Conservation (phyloP, 495 filamentous ascomycete genomes). For the Penicillium goetzii region DNA sequence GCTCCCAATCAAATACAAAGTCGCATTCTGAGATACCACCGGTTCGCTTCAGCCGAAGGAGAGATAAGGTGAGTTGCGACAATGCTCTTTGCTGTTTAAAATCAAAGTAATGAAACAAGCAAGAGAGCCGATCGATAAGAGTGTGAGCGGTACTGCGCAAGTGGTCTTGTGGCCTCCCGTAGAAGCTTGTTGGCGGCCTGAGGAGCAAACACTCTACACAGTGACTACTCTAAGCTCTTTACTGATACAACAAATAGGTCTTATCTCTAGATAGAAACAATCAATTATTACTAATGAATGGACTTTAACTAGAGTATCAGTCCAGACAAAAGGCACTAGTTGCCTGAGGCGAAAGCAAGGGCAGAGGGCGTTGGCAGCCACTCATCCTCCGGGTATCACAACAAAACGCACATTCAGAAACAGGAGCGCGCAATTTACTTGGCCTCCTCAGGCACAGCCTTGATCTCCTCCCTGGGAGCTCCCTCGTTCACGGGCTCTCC, state of each 20-base stretch:
- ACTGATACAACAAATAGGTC: neutral
- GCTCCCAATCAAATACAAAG: slow-evolving; percentile 4
- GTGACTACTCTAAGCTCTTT: neutral
- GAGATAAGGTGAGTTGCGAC: neutral
- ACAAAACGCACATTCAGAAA: slow-evolving; percentile 18
- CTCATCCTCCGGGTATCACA: slow-evolving; percentile 38
- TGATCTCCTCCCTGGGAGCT: slow-evolving; percentile 15
- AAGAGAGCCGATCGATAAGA: slow-evolving; percentile 24
- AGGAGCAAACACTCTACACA: neutral
- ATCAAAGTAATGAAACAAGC: neutral
- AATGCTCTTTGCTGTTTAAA: neutral
- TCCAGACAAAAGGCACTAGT: slow-evolving; percentile 3
- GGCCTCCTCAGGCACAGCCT: slow-evolving; percentile 26
- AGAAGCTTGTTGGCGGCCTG: slow-evolving; percentile 11
- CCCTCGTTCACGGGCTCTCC: slow-evolving; percentile 12
- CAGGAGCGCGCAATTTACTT: slow-evolving; percentile 27
- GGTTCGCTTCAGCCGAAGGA: neutral
- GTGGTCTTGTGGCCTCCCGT: slow-evolving; percentile 20
- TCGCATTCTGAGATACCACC: slow-evolving; percentile 26
- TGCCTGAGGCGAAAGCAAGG: slow-evolving; percentile 21
- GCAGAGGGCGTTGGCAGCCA: slow-evolving; percentile 24
- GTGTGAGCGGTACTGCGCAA: slow-evolving; percentile 20
- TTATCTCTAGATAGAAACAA: neutral
- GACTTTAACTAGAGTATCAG: neutral
- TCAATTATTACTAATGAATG: neutral